Conservation (phyloP, 2,329 filamentous ascomycete genomes). For the Leptosphaerulina australis region DNA sequence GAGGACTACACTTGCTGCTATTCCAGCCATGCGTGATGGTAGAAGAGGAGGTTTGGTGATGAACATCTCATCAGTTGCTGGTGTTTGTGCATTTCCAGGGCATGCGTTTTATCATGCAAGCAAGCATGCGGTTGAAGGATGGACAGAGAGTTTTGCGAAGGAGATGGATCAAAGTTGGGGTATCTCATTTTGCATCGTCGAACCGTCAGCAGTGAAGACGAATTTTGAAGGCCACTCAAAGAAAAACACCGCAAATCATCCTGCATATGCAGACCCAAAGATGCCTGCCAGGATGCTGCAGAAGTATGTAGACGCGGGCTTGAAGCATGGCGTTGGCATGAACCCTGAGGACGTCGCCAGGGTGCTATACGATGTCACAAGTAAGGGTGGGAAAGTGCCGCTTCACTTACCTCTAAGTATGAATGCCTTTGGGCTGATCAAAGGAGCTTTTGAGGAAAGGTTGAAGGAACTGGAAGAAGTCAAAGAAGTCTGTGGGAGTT, state of each 20-base stretch:
- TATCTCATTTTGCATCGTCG: slow-evolving; percentile 52
- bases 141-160: slow-evolving; percentile 54
- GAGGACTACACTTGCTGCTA: slow-evolving; percentile 46
- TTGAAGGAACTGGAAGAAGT: slow-evolving; percentile 46
- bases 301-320: slow-evolving; percentile 43
- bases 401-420: slow-evolving; percentile 52
- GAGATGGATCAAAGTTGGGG: slow-evolving; percentile 47
- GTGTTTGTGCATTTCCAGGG: slow-evolving; percentile 27
- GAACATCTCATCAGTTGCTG: slow-evolving; percentile 29
- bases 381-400: slow-evolving; percentile 46
- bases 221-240: slow-evolving; percentile 47
- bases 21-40: slow-evolving; percentile 50
- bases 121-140: slow-evolving; percentile 49
- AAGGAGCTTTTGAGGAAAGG: slow-evolving; percentile 33
- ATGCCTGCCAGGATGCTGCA: slow-evolving; percentile 38
- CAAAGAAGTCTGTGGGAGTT: slow-evolving; percentile 43
- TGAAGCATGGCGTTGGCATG: slow-evolving; percentile 42
- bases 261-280: slow-evolving; percentile 25
- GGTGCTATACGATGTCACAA: slow-evolving; percentile 46
- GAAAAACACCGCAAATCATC: slow-evolving; percentile 20
- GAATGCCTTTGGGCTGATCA: slow-evolving; percentile 46
- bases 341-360: slow-evolving; percentile 9
- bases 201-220: slow-evolving; percentile 50
- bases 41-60: slow-evolving; percentile 34
- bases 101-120: slow-evolving; percentile 33